phyloP scores from a whole-genome alignment of 2,329 filamentous ascomycete genomes.

The Onygena corvina region DNA sequence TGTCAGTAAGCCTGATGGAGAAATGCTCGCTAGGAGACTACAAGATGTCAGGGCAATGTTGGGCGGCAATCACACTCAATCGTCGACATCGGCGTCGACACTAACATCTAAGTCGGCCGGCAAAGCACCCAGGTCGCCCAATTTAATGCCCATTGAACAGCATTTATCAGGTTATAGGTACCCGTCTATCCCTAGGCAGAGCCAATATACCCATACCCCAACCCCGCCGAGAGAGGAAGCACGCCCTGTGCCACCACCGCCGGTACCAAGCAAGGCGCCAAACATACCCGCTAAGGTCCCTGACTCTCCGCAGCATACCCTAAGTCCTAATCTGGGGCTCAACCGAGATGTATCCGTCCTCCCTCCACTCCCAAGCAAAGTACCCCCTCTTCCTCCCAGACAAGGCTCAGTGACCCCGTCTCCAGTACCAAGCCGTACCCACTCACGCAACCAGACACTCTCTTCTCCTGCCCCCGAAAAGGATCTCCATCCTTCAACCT shows the following conservation, averaged over 20 bases:
- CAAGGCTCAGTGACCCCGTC: conserved; percentile 14
- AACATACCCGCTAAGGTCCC: conserved; percentile 32
- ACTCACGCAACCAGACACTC: conserved; percentile 20
- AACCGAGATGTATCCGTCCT: conserved; percentile 13
- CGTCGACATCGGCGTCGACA: too few relatives aligned
- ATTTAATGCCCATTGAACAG: conserved; percentile 10
- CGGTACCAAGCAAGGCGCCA: conserved; percentile 22
- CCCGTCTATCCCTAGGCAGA: conserved; percentile 32
- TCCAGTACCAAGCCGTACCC: conserved; percentile 19
- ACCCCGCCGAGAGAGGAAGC: conserved; percentile 21
- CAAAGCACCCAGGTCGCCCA: neutral
- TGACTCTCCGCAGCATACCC: neutral
- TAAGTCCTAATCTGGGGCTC: neutral
- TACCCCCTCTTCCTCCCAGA: conserved; percentile 15
- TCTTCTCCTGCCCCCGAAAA: conserved; percentile 17
- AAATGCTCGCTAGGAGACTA: conserved; percentile 15
- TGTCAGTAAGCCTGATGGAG: neutral
- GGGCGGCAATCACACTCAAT: neutral
- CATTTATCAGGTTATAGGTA: conserved; percentile 30
- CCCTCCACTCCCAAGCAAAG: conserved; percentile 17
- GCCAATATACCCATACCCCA: conserved; percentile 18
- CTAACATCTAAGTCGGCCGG: too few relatives aligned
- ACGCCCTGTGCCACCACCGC: conserved; percentile 9
- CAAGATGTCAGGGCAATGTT: conserved; percentile 21
- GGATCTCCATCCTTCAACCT: conserved; percentile 40